Base-by-base conservation (phyloP, 371 early-diverging fungal species). In the Mortierella sp. region DNA sequence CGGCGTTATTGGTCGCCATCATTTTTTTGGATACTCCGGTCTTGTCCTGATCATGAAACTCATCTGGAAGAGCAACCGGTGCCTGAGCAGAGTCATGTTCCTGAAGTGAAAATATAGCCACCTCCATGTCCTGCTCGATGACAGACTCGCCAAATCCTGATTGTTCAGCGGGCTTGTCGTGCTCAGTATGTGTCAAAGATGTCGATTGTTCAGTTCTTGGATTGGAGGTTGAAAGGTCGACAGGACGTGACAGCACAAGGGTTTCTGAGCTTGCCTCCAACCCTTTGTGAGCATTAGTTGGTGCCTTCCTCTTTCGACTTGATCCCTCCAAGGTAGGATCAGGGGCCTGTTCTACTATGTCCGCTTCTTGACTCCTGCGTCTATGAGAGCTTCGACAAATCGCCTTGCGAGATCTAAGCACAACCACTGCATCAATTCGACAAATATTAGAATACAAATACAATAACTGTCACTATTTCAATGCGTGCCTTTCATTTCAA, bases 61-160 rank as follows among this genome's bases (percentile, higher is more conserved):
- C 40, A 72, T 34, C 14, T 51, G 51, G 16, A n/a, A 16, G 19
- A 24, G 24, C 24, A 31, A 13, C 43, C 16, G 69, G 40, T 21
- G 48, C 44, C 28, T 24, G 34, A 11, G 31, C 71, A n/a, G 55
- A 48, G 26, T 51, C 54, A 44, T 57, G 71, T 6, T 76, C 76
- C 21, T 55, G 69, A 28, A 76, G 55, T 0, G 76, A 76, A 13
- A 76, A 76, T 10, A 76, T 28, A n/a, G 44, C 71, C 1, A 44
- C 61, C n/a, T 76, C 71, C n/a, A 71, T 9, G 26, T 76, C 77
- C 46, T 71, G 70, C 55, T 59, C 44, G 40, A n/a, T 21, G 28
- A 28, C 19, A 48, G 13, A 46, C 59, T 31, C 26, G 48, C 43
- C 46, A 2, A 9, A 8, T 16, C 37, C 64, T 54, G 55, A 8